Conservation (phyloP, 106 monocot genomes). For the Xerophyta viscosa region DNA sequence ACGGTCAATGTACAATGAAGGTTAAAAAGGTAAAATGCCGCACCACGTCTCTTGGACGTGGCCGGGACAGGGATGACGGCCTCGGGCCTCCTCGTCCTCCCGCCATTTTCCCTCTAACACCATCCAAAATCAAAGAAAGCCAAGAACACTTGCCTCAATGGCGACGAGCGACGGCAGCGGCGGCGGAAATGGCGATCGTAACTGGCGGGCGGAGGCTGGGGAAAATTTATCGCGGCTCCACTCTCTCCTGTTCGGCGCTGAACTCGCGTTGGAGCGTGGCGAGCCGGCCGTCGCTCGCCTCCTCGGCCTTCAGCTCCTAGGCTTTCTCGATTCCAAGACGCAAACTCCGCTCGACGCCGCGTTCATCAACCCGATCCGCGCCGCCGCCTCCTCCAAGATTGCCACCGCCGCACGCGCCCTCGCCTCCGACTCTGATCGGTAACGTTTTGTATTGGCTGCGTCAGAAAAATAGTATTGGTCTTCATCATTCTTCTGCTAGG, state of each 20-base stretch:
- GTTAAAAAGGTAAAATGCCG: too few relatives aligned
- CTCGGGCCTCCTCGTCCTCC: too few relatives aligned
- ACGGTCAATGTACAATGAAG: too few relatives aligned
- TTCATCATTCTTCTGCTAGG: too few relatives aligned
- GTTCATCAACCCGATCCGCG: slow-evolving; percentile 49
- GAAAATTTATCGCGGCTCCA: slow-evolving; percentile 50
- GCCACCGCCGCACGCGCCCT: slow-evolving; percentile 44
- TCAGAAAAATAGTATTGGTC: too few relatives aligned
- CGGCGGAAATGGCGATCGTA: slow-evolving; percentile 1
- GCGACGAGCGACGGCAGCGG: background rate
- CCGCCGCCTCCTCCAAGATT: slow-evolving; percentile 35
- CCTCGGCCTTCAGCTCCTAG: slow-evolving; percentile 83
- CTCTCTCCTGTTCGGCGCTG: slow-evolving; percentile 54
- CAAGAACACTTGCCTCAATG: too few relatives aligned
- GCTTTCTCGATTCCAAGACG: slow-evolving; percentile 70
- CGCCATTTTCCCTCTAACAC: too few relatives aligned
- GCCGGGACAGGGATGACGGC: too few relatives aligned
- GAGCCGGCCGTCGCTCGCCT: slow-evolving; percentile 43
- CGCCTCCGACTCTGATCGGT: slow-evolving; percentile 72
- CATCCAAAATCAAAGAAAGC: too few relatives aligned
- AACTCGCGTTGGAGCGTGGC: slow-evolving; percentile 41
- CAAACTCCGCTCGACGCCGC: slow-evolving; percentile 30
- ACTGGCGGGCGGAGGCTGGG: slow-evolving; percentile 56
- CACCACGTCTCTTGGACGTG: too few relatives aligned
- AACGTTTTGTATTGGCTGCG: background rate